Evolutionary conservation across 2,329 filamentous ascomycete genomes (phyloP).

Genomic region (Exophiala spinifera): DNA sequence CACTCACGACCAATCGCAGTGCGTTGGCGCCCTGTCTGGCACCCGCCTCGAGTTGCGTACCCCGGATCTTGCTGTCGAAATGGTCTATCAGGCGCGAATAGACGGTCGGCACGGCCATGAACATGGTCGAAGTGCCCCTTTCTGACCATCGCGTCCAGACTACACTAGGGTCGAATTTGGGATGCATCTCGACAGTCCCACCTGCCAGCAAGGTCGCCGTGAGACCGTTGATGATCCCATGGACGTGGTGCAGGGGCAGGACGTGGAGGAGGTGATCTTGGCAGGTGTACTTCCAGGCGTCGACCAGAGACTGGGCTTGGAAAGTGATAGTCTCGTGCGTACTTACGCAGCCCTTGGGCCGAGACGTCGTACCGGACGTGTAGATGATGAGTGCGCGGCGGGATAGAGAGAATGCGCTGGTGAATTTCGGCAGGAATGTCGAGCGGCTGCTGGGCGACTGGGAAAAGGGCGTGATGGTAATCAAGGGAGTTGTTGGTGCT

Average conservation of each 20-base stretch:
- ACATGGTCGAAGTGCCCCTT: constrained; percentile 43
- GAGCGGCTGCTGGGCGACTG: constrained; percentile 15
- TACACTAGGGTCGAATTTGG: constrained; percentile 43
- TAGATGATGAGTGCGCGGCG: constrained; percentile 28
- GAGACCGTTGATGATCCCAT: constrained; percentile 51
- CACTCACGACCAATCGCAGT: constrained; percentile 41
- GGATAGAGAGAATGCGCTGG: constrained; percentile 42
- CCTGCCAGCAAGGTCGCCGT: constrained; percentile 47
- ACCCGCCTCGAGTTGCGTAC: constrained; percentile 33
- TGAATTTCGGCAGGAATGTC: constrained; percentile 36
- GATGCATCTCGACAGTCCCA: constrained; percentile 48
- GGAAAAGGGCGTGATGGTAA: constrained; percentile 32
- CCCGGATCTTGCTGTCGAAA: constrained; percentile 40
- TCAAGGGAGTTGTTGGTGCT: constrained; percentile 33
- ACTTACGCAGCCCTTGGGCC: constrained; percentile 37
- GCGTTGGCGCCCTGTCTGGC: constrained; percentile 28
- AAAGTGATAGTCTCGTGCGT: constrained; percentile 42
- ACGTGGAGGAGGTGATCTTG: constrained; percentile 50
- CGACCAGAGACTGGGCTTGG: constrained; percentile 32
- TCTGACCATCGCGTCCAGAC: constrained; percentile 49
- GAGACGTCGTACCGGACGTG: constrained; percentile 30
- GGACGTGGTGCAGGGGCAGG: constrained; percentile 51
- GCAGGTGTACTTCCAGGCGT: constrained; percentile 42
- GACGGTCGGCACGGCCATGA: constrained; percentile 52
- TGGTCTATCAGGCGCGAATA: constrained; percentile 50